These are phyloP conservation scores for Beauveria scarabaeidicola DNA, from an alignment of 2,329 filamentous ascomycete genomes.

Conservation along the genomic window DNA sequence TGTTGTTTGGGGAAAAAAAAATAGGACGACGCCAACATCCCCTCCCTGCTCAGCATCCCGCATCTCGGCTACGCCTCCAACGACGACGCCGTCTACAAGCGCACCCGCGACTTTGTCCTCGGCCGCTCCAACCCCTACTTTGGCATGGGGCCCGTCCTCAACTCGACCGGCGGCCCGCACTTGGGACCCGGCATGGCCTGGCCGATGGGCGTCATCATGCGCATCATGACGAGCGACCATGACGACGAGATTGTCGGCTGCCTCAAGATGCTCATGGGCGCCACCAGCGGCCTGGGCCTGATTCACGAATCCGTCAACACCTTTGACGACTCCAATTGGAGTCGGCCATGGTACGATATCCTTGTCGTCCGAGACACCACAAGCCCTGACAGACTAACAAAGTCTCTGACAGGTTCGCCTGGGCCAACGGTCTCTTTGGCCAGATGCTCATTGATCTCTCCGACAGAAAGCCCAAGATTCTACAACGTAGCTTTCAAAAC, in stretches of 20 bases:
- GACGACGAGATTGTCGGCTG: conserved; percentile 64
- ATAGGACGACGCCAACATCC: conserved; percentile 54
- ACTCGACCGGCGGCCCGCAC: conserved; percentile 44
- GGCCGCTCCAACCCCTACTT: conserved; percentile 67
- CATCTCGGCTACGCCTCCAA: conserved; percentile 50
- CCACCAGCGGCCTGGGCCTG: conserved; percentile 63
- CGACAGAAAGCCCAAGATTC: conserved; percentile 60
- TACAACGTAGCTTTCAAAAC: conserved; percentile 40
- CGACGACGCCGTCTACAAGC: conserved; percentile 57
- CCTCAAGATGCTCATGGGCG: conserved; percentile 56
- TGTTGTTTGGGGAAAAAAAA: no score
- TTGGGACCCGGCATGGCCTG: conserved; percentile 62
- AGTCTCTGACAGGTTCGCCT: conserved; percentile 60
- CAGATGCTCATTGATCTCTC: conserved; percentile 72
- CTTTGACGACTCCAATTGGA: conserved; percentile 24
- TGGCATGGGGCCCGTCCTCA: conserved; percentile 43
- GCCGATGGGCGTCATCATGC: conserved; percentile 79
- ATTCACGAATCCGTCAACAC: conserved; percentile 58
- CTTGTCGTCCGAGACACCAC: conserved; percentile 15
- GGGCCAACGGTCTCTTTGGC: conserved; percentile 83
- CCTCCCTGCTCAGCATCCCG: conserved; percentile 51
- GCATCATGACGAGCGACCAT: conserved; percentile 68
- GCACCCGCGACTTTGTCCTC: conserved; percentile 69
- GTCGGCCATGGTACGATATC: conserved; percentile 26
- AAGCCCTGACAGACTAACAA: not conserved